phyloP scores from a whole-genome alignment of 2,329 filamentous ascomycete species.

The Fusarium redolens region DNA sequence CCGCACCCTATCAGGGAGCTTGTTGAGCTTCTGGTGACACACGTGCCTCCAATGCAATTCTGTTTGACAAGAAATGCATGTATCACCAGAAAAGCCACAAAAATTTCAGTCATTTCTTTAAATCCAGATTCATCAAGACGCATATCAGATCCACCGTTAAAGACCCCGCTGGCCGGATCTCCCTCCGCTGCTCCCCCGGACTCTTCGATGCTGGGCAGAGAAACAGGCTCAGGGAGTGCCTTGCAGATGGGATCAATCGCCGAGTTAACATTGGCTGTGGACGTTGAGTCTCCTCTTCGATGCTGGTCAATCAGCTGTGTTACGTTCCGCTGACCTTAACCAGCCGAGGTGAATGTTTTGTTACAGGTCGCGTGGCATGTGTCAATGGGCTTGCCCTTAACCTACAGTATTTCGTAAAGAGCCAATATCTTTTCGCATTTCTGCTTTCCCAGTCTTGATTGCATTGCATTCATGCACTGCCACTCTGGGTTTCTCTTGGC shows the following conservation, averaged over 20 bases:
- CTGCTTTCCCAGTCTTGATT: background rate
- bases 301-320: conserved; percentile 15
- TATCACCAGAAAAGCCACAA: background rate
- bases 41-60: background rate
- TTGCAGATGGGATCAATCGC: conserved; percentile 33
- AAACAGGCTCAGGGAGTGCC: conserved; percentile 26
- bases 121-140: conserved; percentile 30
- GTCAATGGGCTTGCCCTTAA: conserved; percentile 8
- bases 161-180: conserved; percentile 11
- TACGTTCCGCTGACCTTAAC: conserved; percentile 14
- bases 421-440: background rate
- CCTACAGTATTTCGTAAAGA: background rate
- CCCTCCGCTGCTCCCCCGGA: conserved; percentile 25
- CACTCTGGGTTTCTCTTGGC: conserved; percentile 26
- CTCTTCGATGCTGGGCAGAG: conserved; percentile 12
- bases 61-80: background rate
- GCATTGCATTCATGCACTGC: conserved; percentile 23
- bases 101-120: background rate
- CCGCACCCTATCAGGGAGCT: background rate
- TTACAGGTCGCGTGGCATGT: conserved; percentile 30
- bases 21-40: conserved; percentile 2
- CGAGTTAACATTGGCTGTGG: conserved; percentile 14
- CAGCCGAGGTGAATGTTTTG: conserved; percentile 36
- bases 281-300: conserved; percentile 12
- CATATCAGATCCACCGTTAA: conserved; percentile 25